Evolutionary conservation across 345 rosid genomes (phyloP).

Genomic region (Litchi chinensis): DNA sequence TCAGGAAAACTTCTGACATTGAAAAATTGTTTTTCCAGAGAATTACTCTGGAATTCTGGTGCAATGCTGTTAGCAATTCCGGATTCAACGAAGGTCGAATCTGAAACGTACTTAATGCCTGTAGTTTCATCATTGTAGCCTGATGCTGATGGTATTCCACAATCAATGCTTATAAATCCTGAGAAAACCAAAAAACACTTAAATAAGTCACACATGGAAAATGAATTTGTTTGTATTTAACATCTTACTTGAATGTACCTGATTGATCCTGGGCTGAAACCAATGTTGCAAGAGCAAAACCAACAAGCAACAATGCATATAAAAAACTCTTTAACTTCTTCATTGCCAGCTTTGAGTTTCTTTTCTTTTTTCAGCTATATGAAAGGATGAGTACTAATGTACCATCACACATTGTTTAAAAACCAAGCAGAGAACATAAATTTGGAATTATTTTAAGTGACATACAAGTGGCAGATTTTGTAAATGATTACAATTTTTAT

Average conservation of each 20-base stretch:
- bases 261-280: conserved; percentile 14
- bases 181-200: neutral
- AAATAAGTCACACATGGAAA: neutral
- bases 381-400: neutral
- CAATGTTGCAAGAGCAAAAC: neutral
- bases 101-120: conserved; percentile 18
- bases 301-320: neutral
- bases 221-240: too few relatives aligned
- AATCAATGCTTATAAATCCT: conserved; percentile 33
- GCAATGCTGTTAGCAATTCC: neutral
- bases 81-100: conserved; percentile 5
- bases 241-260: neutral
- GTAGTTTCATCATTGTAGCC: conserved; percentile 5
- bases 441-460: neutral
- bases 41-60: neutral
- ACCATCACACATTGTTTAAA: neutral
- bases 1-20: conserved; percentile 23
- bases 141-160: conserved; percentile 14
- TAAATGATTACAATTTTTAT: too few relatives aligned
- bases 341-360: neutral
- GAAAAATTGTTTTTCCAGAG: neutral
- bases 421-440: neutral
- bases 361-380: too few relatives aligned
- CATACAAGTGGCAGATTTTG: neutral
- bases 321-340: neutral